These are phyloP conservation scores for Medicago lupulina DNA, from an alignment of 306 rosid genomes.

Conservation along the genomic window DNA sequence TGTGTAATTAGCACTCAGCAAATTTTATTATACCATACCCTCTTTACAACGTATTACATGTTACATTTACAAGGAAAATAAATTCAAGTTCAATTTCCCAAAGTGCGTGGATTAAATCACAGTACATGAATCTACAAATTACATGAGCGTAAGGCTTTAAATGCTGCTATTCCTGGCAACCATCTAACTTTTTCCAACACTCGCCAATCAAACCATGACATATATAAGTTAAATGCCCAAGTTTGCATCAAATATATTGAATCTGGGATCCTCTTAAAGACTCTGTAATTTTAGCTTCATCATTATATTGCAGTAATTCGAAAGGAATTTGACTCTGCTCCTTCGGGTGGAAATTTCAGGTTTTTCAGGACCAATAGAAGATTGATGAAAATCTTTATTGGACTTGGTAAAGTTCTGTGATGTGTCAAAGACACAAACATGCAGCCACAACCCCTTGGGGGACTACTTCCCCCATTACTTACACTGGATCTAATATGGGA, in stretches of 20 bases:
- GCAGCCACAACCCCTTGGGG: background rate
- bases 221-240: constrained; percentile 11
- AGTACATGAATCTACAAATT: background rate
- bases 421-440: constrained; percentile 1
- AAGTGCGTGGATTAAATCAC: background rate
- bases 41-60: background rate
- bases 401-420: constrained; percentile 10
- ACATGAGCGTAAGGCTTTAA: background rate
- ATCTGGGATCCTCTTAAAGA: background rate
- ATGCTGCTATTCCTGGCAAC: background rate
- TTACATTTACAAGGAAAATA: background rate
- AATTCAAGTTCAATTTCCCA: background rate
- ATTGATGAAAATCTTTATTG: background rate
- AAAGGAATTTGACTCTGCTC: background rate
- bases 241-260: background rate
- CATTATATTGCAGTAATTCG: background rate
- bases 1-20: background rate
- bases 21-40: background rate
- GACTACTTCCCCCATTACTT: background rate
- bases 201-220: background rate
- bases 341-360: background rate
- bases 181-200: constrained; percentile 27
- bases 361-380: background rate
- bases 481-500: constrained; percentile 10
- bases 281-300: constrained; percentile 1